Base-by-base conservation (phyloP, 352 stramenopile species). In the Chrysophaeum taylorii region DNA sequence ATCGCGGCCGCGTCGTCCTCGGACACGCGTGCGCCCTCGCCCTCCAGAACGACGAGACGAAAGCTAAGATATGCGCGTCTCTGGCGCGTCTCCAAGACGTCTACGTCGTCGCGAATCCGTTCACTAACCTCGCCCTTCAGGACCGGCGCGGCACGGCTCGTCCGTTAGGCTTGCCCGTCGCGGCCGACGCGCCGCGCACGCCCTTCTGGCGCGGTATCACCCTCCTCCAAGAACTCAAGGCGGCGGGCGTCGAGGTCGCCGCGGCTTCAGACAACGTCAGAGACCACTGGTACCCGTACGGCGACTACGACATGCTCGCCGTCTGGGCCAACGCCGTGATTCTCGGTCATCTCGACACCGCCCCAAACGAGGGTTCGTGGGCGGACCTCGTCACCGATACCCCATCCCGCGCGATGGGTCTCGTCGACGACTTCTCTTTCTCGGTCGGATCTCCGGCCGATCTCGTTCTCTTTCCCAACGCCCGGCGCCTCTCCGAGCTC, bases 221-320 rank as follows among this genome's bases (percentile, higher is more conserved):
- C 9, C 14, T 45, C 25, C 35, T 68, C 37, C 62, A 68, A 45
- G 62, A 68, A 45, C 62, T 68, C 60, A 18, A 31, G 18, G 25
- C 29, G 7, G 62, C 62, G 37, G 62, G 62, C 33, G 62, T 68
- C 25, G 9, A 27, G 25, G 62, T 68, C 25, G 62, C 16, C 25
- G 14, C 7, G 7, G 62, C 62, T 25, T 68, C 62, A 23, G 62
- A 68, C 62, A 68, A 68, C 33, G 62, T 68, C 41, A 14, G 41
- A 14, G 41, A 48, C 21, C 21, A 21, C 14, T 48, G 41, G 41
- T 48, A 48, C 41, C 14, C 41, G 14, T 48, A 48, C 41, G 41
- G 41, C 41, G 41, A 48, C 41, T 48, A 48, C 41, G 41, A 48
- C 41, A 48, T 48, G 41, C 41, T 48, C 41, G 41, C 14, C 41